phyloP scores from a whole-genome alignment of 2,329 filamentous ascomycete species.

The Talaromyces amestolkiae region DNA sequence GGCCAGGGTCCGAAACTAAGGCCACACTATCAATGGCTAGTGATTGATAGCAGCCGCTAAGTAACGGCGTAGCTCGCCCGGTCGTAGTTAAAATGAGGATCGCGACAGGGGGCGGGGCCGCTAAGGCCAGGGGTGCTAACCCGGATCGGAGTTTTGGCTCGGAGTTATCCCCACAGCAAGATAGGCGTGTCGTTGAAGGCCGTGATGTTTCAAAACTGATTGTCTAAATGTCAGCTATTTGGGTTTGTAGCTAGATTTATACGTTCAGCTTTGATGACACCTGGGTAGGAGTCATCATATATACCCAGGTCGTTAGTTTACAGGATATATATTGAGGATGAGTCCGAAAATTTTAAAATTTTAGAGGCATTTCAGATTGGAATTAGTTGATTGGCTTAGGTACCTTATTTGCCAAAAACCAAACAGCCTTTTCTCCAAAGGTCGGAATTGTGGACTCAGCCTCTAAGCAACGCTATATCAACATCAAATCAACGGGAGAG shows the following conservation, averaged over 20 bases:
- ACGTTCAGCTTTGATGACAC: background rate
- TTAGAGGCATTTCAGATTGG: background rate
- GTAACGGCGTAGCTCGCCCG: too few relatives aligned
- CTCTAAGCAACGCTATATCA: too few relatives aligned
- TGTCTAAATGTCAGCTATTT: background rate
- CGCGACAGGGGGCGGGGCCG: background rate
- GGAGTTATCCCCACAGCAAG: conserved; percentile 5
- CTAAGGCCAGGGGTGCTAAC: background rate
- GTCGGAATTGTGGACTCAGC: background rate
- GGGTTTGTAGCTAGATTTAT: background rate
- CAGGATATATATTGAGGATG: background rate
- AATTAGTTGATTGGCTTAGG: background rate
- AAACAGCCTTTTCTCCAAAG: background rate
- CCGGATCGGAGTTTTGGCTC: conserved; percentile 13
- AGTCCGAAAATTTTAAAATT: background rate
- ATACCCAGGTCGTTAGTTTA: background rate
- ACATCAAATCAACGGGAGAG: background rate
- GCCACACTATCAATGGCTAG: background rate
- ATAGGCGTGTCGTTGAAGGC: background rate
- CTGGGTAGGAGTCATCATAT: background rate
- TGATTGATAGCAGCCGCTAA: background rate
- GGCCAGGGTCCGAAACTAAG: background rate
- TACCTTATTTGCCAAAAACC: background rate
- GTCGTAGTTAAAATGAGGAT: background rate
- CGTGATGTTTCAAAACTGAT: background rate